Conservation (phyloP, 2,329 filamentous ascomycete genomes). For the Penicillium fuscoglaucum region DNA sequence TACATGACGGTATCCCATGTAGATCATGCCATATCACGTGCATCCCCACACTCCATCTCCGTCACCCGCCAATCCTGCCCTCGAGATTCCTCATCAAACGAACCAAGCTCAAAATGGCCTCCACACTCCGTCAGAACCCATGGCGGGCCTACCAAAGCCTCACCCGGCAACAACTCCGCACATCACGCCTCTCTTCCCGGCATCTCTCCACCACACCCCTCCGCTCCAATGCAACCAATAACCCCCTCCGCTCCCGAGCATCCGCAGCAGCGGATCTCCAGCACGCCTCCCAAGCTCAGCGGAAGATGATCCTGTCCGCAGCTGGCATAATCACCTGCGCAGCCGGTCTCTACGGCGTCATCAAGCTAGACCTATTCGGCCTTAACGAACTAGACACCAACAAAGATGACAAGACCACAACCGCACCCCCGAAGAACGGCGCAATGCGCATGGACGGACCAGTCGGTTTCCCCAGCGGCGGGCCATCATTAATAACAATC, state of each 20-base stretch:
- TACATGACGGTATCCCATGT: not conserved
- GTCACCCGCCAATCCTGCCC: slow-evolving; percentile 13
- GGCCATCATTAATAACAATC: slow-evolving; percentile 38
- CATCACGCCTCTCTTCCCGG: slow-evolving; percentile 10
- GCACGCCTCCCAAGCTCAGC: slow-evolving; percentile 31
- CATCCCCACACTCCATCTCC: slow-evolving; percentile 22
- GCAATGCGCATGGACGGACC: slow-evolving; percentile 45
- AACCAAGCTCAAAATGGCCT: slow-evolving; percentile 18
- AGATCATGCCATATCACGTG: slow-evolving; percentile 26
- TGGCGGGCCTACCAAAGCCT: slow-evolving; percentile 34
- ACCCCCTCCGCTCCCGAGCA: slow-evolving; percentile 32
- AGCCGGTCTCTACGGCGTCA: slow-evolving; percentile 43
- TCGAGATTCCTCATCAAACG: slow-evolving; percentile 6
- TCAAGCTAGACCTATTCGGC: slow-evolving; percentile 41
- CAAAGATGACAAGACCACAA: slow-evolving; percentile 13
- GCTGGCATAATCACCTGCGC: slow-evolving; percentile 43
- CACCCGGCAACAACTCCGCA: slow-evolving; percentile 18
- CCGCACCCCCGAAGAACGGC: slow-evolving; percentile 13
- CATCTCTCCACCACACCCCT: slow-evolving; percentile 31
- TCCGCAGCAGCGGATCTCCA: slow-evolving; percentile 21
- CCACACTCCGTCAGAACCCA: slow-evolving; percentile 22
- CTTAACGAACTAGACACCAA: slow-evolving; percentile 23
- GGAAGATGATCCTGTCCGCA: slow-evolving; percentile 36
- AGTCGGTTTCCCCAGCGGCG: slow-evolving; percentile 34
- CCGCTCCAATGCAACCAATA: slow-evolving; percentile 27